These are phyloP conservation scores for Ophiostoma perfectum DNA, from an alignment of 2,329 filamentous ascomycete genomes.

Conservation along the genomic window DNA sequence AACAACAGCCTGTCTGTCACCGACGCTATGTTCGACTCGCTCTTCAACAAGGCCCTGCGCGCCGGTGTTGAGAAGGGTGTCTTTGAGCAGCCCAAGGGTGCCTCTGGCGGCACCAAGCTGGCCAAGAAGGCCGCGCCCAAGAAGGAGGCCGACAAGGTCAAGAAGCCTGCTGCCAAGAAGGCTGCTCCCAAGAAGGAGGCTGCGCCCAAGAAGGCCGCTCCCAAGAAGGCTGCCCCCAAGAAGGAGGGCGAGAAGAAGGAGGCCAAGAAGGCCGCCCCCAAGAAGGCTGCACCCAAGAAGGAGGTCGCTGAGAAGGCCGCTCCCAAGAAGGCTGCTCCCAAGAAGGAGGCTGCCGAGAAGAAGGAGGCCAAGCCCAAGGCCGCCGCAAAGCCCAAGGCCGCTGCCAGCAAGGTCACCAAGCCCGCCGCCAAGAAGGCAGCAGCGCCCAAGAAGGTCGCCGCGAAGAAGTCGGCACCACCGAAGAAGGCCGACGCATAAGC, in stretches of 20 bases:
- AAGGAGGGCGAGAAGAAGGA: constrained; percentile 35
- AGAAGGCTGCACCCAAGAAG: constrained; percentile 35
- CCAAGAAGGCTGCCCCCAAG: constrained; percentile 33
- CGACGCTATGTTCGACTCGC: constrained; percentile 58
- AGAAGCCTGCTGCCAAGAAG: constrained; percentile 40
- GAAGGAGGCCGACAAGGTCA: constrained; percentile 33
- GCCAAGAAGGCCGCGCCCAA: constrained; percentile 62
- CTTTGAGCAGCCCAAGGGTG: constrained; percentile 85
- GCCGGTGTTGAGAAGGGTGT: constrained; percentile 78
- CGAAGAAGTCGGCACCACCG: constrained; percentile 41
- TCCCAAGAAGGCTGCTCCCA: constrained; percentile 31
- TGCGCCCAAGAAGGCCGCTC: constrained; percentile 31
- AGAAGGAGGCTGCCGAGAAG: constrained; percentile 32
- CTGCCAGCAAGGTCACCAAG: constrained; percentile 46
- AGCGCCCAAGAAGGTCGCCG: constrained; percentile 41
- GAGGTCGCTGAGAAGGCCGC: constrained; percentile 33
- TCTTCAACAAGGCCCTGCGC: constrained; percentile 83
- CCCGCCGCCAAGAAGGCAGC: constrained; percentile 45
- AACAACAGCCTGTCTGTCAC: constrained; percentile 46
- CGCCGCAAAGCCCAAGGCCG: constrained; percentile 29
- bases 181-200: constrained; percentile 32
- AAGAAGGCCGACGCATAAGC: constrained; percentile 25
- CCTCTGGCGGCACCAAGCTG: constrained; percentile 88
- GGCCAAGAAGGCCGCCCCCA: constrained; percentile 28
- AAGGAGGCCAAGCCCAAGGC: constrained; percentile 32